Evolutionary conservation across 1,284 basidiomycete species (phyloP), one percentile per base, ranked within the genome.

Genomic region (Melampsora larici-populina): DNA sequence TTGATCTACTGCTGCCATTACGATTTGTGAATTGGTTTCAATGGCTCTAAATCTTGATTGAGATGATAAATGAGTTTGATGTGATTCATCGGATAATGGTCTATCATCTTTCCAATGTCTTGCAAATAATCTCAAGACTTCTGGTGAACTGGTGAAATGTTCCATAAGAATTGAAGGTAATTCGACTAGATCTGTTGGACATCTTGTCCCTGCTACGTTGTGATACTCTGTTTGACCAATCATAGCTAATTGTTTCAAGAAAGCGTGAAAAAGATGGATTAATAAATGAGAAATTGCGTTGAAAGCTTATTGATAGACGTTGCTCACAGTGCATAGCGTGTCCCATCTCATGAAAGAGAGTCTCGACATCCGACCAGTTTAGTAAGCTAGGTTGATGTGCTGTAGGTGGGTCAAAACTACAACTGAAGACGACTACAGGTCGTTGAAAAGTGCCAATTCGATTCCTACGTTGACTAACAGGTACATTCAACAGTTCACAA

Each of bases 281-380:
- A 24, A 43, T 17, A 21, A 29, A 33, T 36, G 73, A n/a, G 21
- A 51, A 62, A 58, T 15, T 40, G 7, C 15, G 36, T 17, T 21
- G 36, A n/a, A 36, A 36, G 36, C 36, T 36, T 4, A 36, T 36
- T 36, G 3, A n/a, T n/a, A n/a, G 3, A 18, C 6, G 48, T 58
- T 33, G 74, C 79, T 79, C 31, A 75, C 80, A 83, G 63, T 84
- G 83, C 26, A 84, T 80, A 2, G 83, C 83, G 63, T 84, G 83
- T 0, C 83, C 83, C 83, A 84, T 84, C 77, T 84, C 83, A 73
- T 84, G 83, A 78, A 84, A 84, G 1, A 84, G 79, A 58, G 83
- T 84, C 71, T 84, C 83, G 29, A 84, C 82, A 55, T 84, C 83
- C 46, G 81, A 79, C 83, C 83, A 84, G 55, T 80, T 80, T 26